Evolutionary conservation across 352 stramenopile species (phyloP).

Genomic region (Phytopythium aichiense): DNA sequence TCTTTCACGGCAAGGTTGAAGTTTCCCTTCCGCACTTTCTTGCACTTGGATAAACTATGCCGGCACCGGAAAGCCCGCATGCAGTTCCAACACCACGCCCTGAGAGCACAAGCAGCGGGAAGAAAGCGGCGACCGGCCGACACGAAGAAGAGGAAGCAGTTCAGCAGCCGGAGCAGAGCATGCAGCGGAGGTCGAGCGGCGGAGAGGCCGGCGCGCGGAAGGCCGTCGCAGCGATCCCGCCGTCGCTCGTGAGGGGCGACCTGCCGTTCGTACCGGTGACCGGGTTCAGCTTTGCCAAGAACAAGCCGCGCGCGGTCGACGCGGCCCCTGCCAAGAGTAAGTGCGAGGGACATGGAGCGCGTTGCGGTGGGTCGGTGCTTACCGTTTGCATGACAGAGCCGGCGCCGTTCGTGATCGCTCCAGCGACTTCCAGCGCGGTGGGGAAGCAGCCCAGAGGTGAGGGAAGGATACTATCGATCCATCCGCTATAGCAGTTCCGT

Average conservation of each 20-base stretch:
- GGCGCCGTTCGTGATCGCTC: background rate
- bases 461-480: background rate
- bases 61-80: background rate
- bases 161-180: background rate
- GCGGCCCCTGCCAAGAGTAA: background rate
- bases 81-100: background rate
- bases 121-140: background rate
- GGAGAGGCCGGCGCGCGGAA: background rate
- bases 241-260: background rate
- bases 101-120: background rate
- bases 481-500: background rate
- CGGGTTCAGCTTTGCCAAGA: background rate
- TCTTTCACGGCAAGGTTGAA: background rate
- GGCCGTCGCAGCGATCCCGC: background rate
- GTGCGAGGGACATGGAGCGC: background rate
- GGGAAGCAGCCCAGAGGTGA: background rate
- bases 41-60: background rate
- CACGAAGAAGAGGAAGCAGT: background rate
- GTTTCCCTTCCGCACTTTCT: slow-evolving; percentile 1
- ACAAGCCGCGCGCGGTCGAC: background rate
- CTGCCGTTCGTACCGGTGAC: background rate
- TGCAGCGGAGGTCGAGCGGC: background rate
- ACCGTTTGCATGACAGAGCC: background rate
- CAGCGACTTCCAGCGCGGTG: background rate
- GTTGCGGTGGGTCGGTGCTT: background rate